Conservation (phyloP, 2,329 filamentous ascomycete species). For the Fusarium nygamai region DNA sequence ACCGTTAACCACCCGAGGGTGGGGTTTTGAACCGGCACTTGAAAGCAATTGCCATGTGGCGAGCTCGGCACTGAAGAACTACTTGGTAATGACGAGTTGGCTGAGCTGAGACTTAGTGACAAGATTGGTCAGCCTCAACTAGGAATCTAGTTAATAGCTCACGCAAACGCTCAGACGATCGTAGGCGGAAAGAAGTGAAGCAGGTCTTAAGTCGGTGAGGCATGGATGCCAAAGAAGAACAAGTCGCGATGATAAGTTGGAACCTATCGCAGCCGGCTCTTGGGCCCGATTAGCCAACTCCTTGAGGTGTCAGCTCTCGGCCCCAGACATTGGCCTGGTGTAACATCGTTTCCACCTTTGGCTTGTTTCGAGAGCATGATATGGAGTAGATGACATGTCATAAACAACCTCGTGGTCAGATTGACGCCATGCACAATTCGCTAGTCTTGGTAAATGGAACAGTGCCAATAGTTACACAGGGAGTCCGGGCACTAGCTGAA, state of each 20-base stretch:
- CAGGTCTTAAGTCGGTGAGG: background rate
- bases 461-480: constrained; percentile 19
- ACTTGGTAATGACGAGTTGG: constrained; percentile 11
- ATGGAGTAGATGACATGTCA: constrained; percentile 8
- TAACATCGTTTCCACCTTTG: background rate
- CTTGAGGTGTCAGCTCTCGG: background rate
- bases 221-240: background rate
- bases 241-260: background rate
- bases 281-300: background rate
- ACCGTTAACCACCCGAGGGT: constrained; percentile 16
- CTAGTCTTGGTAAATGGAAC: background rate
- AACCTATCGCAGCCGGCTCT: background rate
- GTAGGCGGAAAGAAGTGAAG: background rate
- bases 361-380: background rate
- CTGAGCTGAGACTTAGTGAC: background rate
- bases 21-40: constrained; percentile 15
- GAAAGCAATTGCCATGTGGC: constrained; percentile 19
- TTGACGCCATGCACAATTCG: background rate
- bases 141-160: background rate
- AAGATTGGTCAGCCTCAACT: background rate
- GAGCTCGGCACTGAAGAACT: constrained; percentile 14
- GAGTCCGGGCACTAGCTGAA: constrained; percentile 2
- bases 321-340: background rate
- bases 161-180: background rate
- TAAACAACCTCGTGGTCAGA: background rate